phyloP scores from a whole-genome alignment of 805 yeast genomes.

The Kazachstania africana region DNA sequence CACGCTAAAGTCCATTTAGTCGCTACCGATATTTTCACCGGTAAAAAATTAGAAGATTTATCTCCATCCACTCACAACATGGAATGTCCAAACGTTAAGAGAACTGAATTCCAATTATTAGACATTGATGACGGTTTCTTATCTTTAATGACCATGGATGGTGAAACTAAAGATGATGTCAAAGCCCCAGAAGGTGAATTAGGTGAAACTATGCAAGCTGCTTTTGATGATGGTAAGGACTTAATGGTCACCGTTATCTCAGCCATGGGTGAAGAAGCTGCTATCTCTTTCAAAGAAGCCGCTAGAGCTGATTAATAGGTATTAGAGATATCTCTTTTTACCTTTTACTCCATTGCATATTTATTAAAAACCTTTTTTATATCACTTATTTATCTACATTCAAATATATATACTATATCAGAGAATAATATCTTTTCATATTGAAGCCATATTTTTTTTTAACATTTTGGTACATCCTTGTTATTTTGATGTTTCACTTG shows the following conservation, averaged over 20 bases:
- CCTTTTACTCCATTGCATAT: neutral
- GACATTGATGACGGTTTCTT: constrained; percentile 97
- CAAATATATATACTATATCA: no score
- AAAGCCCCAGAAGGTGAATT: constrained; percentile 94
- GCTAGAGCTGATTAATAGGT: constrained; percentile 52
- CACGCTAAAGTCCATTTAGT: constrained; percentile 99
- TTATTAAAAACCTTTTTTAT: neutral
- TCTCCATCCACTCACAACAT: constrained; percentile 99
- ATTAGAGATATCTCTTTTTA: neutral
- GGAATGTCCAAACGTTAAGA: constrained; percentile 95
- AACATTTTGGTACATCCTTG: no score
- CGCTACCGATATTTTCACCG: constrained; percentile 95
- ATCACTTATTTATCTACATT: no score
- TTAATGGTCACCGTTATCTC: constrained; percentile 87
- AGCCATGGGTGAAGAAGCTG: constrained; percentile 99
- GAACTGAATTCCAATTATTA: constrained; percentile 90
- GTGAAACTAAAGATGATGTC: constrained; percentile 98
- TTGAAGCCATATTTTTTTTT: no score
- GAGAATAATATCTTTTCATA: neutral
- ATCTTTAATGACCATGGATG: constrained; percentile 88
- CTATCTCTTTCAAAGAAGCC: constrained; percentile 94
- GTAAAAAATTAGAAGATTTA: constrained; percentile 96
- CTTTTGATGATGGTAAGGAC: constrained; percentile 96
- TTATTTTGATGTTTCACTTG: no score
- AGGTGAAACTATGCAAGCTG: constrained; percentile 82